These are phyloP conservation scores for Stylosanthes scabra DNA, from an alignment of 331 rosid genomes.

Conservation along the genomic window DNA sequence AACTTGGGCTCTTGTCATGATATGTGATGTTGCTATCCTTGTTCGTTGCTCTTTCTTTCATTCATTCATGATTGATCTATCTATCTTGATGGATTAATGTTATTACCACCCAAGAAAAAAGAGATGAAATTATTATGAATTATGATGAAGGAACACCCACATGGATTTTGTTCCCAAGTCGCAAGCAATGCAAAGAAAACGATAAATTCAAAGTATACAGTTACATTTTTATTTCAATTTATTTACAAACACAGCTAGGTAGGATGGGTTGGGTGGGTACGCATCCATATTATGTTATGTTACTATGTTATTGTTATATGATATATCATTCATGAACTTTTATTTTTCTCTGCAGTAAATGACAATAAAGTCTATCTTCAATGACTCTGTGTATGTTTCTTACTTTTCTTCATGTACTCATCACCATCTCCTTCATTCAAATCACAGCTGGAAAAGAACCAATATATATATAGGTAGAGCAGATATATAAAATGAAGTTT, in stretches of 20 bases:
- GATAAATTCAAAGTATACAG: conserved; percentile 27
- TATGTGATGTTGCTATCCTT: conserved; percentile 45
- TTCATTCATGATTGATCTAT: conserved; percentile 11
- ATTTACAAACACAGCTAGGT: conserved; percentile 40
- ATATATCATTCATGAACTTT: not conserved
- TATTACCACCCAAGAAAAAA: conserved; percentile 7
- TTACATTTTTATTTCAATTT: conserved; percentile 23
- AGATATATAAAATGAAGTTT: too few species aligned
- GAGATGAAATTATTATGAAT: conserved; percentile 35
- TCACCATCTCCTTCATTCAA: conserved; percentile 21
- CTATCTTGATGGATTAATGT: conserved; percentile 7
- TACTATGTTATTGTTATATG: not conserved
- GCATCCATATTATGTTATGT: conserved; percentile 21
- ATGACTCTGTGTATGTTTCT: conserved; percentile 17
- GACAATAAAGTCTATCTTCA: conserved; percentile 39
- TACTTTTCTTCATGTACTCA: conserved; percentile 25
- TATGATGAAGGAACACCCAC: conserved; percentile 46
- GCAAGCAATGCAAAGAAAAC: conserved; percentile 57
- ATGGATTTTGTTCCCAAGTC: conserved; percentile 62
- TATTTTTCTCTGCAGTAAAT: conserved; percentile 25
- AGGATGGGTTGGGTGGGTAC: conserved; percentile 27
- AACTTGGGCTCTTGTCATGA: conserved; percentile 24
- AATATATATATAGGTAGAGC: too few species aligned
- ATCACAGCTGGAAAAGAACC: conserved; percentile 39
- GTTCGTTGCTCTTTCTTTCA: not conserved